phyloP scores from a whole-genome alignment of 2,329 filamentous ascomycete species.

The Verticillium dahliae region DNA sequence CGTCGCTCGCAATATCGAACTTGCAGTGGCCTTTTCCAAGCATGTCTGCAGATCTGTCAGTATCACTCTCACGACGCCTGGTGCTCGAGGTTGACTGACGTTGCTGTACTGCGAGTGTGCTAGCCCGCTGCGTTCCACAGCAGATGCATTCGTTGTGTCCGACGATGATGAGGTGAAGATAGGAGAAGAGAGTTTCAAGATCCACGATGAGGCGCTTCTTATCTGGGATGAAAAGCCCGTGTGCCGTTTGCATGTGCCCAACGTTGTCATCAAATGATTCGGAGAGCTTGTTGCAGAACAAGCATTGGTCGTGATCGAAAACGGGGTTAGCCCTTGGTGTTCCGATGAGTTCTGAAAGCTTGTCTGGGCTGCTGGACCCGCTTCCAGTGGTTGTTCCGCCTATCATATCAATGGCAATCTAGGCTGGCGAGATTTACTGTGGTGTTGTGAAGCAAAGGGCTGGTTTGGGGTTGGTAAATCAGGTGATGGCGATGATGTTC shows the following conservation, averaged over 20 bases:
- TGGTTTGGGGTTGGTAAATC: too few relatives aligned
- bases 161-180: conserved; percentile 40
- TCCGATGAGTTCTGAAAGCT: background rate
- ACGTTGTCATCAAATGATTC: conserved; percentile 27
- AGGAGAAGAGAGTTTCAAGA: conserved; percentile 36
- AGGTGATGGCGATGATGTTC: too few relatives aligned
- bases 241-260: conserved; percentile 40
- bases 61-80: too few relatives aligned
- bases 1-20: conserved; percentile 26
- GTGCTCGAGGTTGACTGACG: conserved; percentile 12
- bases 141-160: conserved; percentile 43
- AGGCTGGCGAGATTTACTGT: background rate
- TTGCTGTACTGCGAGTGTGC: conserved; percentile 38
- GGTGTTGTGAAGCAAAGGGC: too few relatives aligned
- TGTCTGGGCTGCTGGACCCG: background rate
- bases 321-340: background rate
- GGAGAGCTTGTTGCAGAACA: conserved; percentile 32
- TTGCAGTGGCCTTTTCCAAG: conserved; percentile 39
- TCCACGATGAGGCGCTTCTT: conserved; percentile 34
- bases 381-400: background rate
- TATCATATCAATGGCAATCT: background rate
- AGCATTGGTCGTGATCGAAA: conserved; percentile 25
- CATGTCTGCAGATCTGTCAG: conserved; percentile 27
- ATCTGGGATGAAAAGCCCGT: conserved; percentile 38
- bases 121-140: conserved; percentile 36